Evolutionary conservation across 1,139 yeast genomes (phyloP), one percentile per base, ranked within the genome.

Genomic region (Yamadazyma diddensiae): DNA sequence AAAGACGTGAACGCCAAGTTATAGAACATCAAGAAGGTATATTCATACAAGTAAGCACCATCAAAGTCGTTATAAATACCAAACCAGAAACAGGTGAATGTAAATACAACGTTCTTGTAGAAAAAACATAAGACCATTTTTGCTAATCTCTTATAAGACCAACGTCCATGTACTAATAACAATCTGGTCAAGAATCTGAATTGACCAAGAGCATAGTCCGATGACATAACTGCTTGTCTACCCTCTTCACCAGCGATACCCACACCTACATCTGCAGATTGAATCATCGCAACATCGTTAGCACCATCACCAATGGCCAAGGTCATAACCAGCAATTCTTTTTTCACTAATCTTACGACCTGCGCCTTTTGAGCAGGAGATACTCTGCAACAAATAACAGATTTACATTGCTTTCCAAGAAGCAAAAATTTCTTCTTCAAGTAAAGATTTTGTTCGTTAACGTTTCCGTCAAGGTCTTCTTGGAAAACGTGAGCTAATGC

Each of bases 211-310:
- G 79, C 82, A 51, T 77, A 77, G 53, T 77, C 83, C 1, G 82
- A 72, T 2, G 81, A 73, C 82, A 77, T 77, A 7, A 73, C 82
- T 1, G 82, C 82, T 50, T 77, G 82, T 45, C 82, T 57, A 42
- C 83, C 83, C 56, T 77, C 83, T 55, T 77, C 82, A 40, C 83
- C 83, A 4, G 82, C 83, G 45, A 77, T 77, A 45, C 83, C 83
- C 29, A 77, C 74, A 35, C 83, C 83, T 29, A 77, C 74, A 52
- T 77, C 72, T 3, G 83, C 80, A 7, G 81, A 73, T 53, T 77
- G 83, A 42, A 77, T 77, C 83, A 77, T 77, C 6, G 83, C 80
- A 30, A 77, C 83, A 53, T 77, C 83, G 49, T 77, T 77, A 15
- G 83, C 81, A 40, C 83, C 83, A 55, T 77, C 83, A 24, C 83